A percentile compares a stretch with the other conserved stretches of the same genome.
Conservation (phyloP, 1,284 basidiomycete genomes). For the Moniliophthora roreri region DNA sequence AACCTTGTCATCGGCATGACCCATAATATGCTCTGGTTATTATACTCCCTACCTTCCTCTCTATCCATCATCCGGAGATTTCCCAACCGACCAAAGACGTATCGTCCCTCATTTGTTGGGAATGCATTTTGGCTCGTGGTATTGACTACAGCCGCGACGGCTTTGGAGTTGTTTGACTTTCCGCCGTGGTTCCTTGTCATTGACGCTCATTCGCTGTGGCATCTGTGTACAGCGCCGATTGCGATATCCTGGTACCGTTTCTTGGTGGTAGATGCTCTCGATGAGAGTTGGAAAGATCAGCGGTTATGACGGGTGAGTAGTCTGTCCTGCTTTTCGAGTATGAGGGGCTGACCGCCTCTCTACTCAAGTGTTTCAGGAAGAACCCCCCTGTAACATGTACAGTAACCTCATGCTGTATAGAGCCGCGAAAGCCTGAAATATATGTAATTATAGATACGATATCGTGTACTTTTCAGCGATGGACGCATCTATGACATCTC, state of each 20-base stretch:
- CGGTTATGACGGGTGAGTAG: conserved; percentile 8
- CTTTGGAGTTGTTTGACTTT: conserved; percentile 92
- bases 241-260: conserved; percentile 85
- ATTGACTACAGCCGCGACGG: conserved; percentile 75
- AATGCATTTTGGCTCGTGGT: conserved; percentile 64
- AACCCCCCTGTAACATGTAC: too few relatives aligned
- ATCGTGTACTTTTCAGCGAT: conserved; percentile 5
- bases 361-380: too few relatives aligned
- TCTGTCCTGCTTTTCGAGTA: too few relatives aligned
- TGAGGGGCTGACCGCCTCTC: too few relatives aligned
- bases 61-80: conserved; percentile 52
- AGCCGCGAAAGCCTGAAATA: too few relatives aligned
- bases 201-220: conserved; percentile 98
- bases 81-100: conserved; percentile 47
- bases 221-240: conserved; percentile 84
- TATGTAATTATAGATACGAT: conserved; percentile 1
- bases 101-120: conserved; percentile 54
- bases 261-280: conserved; percentile 66
- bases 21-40: conserved; percentile 87
- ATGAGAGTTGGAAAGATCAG: conserved; percentile 50
- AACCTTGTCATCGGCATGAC: conserved; percentile 76
- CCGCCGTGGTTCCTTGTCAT: conserved; percentile 73
- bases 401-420: too few relatives aligned
- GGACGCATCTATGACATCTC: conserved; percentile 49
- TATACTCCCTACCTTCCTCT: conserved; percentile 64